phyloP scores from a whole-genome alignment of 2,329 filamentous ascomycete genomes.

The Thelonectria olida region DNA sequence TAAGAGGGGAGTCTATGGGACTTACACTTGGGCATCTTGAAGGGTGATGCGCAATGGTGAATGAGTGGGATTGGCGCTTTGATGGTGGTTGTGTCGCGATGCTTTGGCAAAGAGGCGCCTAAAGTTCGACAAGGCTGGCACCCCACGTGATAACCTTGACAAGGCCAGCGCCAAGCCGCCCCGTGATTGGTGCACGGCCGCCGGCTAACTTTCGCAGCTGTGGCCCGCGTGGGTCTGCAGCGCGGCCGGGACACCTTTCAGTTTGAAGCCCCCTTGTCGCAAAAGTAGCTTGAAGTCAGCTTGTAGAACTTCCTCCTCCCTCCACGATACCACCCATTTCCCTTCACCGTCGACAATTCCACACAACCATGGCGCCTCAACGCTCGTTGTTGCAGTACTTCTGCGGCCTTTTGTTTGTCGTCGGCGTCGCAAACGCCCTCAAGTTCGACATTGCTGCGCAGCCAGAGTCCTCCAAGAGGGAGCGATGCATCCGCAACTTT shows the following conservation, averaged over 20 bases:
- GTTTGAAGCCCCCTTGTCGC: constrained; percentile 36
- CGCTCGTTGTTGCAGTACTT: constrained; percentile 65
- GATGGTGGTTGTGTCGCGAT: constrained; percentile 7
- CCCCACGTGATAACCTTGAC: constrained; percentile 41
- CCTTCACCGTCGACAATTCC: constrained; percentile 6
- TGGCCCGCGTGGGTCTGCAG: constrained; percentile 33
- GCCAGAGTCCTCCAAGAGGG: constrained; percentile 66
- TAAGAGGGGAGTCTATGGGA: constrained; percentile 34
- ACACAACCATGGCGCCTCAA: constrained; percentile 56
- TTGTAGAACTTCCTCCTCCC: constrained; percentile 29
- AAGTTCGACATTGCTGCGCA: constrained; percentile 92
- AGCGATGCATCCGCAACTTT: constrained; percentile 97
- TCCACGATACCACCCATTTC: not conserved
- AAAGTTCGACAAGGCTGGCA: constrained; percentile 42
- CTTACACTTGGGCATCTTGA: constrained; percentile 90
- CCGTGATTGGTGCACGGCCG: constrained; percentile 30
- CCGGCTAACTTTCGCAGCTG: constrained; percentile 3
- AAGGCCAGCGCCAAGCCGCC: constrained; percentile 33
- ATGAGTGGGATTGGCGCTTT: constrained; percentile 18
- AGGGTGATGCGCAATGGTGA: constrained; percentile 24
- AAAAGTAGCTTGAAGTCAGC: constrained; percentile 4
- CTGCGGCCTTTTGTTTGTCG: constrained; percentile 66
- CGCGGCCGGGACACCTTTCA: constrained; percentile 45
- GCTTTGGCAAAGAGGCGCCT: constrained; percentile 27
- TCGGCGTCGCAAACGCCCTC: constrained; percentile 71